A percentile compares a stretch with the other conserved stretches of the same genome.
Evolutionary conservation across 768 basidiomycete species (phyloP).

Genomic region (Panus rudis): DNA sequence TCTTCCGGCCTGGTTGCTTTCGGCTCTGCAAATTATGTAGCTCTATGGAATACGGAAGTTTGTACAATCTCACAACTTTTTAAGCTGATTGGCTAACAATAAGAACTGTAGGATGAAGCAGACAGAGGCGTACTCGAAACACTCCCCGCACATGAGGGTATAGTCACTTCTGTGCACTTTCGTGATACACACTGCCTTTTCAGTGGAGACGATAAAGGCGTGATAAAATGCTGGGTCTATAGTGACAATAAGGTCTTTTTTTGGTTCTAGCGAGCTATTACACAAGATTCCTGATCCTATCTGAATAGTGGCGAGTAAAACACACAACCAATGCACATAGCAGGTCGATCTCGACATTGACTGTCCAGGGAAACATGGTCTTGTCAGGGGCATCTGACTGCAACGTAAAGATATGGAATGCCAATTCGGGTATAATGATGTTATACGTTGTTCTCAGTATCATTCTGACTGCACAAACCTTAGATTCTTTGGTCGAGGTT

Average conservation of each 20-base stretch:
- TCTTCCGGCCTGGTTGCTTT: slow-evolving; percentile 40
- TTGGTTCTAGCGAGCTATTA: too few relatives aligned
- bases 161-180: slow-evolving; percentile 76
- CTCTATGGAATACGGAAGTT: slow-evolving; percentile 54
- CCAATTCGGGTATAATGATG: slow-evolving; percentile 1
- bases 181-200: slow-evolving; percentile 43
- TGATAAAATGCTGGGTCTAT: slow-evolving; percentile 53
- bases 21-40: slow-evolving; percentile 47
- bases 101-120: slow-evolving; percentile 32
- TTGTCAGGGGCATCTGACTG: slow-evolving; percentile 84
- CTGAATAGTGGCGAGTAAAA: slow-evolving; percentile 60
- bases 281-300: too few relatives aligned
- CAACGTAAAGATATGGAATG: slow-evolving; percentile 66
- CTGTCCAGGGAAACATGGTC: slow-evolving; percentile 39
- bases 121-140: slow-evolving; percentile 60
- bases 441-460: not conserved
- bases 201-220: slow-evolving; percentile 74
- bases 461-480: not conserved
- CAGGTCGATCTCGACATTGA: slow-evolving; percentile 64
- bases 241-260: slow-evolving; percentile 23
- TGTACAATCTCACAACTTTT: slow-evolving; percentile 14
- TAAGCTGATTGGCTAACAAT: not conserved
- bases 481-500: too few relatives aligned
- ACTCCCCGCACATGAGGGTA: slow-evolving; percentile 65
- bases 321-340: slow-evolving; percentile 51